A percentile compares a stretch with the other conserved stretches of the same genome.
phyloP scores from a whole-genome alignment of 148 eudicot species.

The Cornus controversa region DNA sequence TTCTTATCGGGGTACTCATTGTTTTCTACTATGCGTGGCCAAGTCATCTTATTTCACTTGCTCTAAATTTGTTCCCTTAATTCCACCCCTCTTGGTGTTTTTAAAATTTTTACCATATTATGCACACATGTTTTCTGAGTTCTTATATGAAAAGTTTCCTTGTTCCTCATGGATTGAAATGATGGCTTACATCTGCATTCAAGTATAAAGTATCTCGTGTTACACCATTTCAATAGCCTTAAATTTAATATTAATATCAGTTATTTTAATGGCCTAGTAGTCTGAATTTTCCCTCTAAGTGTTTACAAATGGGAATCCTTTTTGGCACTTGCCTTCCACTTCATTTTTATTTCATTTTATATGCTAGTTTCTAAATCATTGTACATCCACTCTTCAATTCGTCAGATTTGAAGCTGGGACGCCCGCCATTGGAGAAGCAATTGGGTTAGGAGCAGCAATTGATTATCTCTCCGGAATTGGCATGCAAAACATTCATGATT shows the following conservation, averaged over 20 bases:
- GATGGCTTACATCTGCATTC: background rate
- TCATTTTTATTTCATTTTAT: background rate
- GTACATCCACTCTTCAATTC: slow-evolving; percentile 10
- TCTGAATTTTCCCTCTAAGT: background rate
- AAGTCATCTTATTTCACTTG: background rate
- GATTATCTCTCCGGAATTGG: slow-evolving; percentile 93
- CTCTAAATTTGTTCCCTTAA: background rate
- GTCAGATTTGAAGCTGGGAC: slow-evolving; percentile 98
- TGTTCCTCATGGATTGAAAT: background rate
- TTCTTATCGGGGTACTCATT: too few relatives aligned
- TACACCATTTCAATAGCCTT: background rate
- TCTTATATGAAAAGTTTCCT: background rate
- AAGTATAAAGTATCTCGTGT: background rate
- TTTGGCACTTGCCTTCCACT: background rate
- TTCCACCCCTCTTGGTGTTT: background rate
- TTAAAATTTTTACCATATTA: background rate
- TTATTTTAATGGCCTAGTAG: background rate
- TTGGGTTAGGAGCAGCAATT: slow-evolving; percentile 96
- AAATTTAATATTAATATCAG: background rate
- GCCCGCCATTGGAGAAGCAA: slow-evolving; percentile 95
- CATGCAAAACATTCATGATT: slow-evolving; percentile 94
- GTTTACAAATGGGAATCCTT: background rate
- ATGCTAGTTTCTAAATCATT: background rate
- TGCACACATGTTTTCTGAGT: background rate
- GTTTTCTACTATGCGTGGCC: too few relatives aligned